Evolutionary conservation across 495 filamentous ascomycete species (phyloP).

Genomic region (Friedmanniomyces endolithicus): DNA sequence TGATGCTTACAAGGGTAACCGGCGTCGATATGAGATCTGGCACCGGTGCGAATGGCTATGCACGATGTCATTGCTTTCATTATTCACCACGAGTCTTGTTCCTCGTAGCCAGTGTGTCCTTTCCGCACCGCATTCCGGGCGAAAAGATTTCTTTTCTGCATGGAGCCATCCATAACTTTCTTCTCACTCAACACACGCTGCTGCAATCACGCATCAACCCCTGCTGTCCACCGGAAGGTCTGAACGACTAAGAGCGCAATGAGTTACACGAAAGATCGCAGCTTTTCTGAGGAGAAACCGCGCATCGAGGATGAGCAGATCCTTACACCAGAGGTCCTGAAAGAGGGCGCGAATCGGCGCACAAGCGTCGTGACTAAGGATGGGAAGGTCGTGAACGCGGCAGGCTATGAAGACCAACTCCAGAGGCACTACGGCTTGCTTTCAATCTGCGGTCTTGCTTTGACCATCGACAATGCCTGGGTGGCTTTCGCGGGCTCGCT

Average conservation of each 20-base stretch:
- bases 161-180: not conserved
- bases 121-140: not conserved
- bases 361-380: slow-evolving; percentile 16
- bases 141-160: not conserved
- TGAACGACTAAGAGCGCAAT: not conserved
- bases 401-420: slow-evolving; percentile 48
- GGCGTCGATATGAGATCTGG: not conserved
- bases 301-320: slow-evolving; percentile 7
- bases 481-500: slow-evolving; percentile 42
- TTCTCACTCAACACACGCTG: too few species aligned
- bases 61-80: not conserved
- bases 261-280: not conserved
- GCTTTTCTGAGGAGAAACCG: slow-evolving; percentile 10
- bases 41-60: not conserved
- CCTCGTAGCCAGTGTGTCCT: too few species aligned
- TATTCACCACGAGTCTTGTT: not conserved
- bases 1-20: not conserved
- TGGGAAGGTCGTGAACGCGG: slow-evolving; percentile 38
- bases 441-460: slow-evolving; percentile 43
- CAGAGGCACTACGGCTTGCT: slow-evolving; percentile 47
- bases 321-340: slow-evolving; percentile 4
- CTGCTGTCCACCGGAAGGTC: not conserved
- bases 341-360: not conserved
- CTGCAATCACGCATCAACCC: not conserved
- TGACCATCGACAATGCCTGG: slow-evolving; percentile 50